A percentile compares a stretch with the other conserved stretches of the same genome.
Evolutionary conservation across 1,284 basidiomycete genomes (phyloP).

Genomic region (Pseudozyma hubeiensis): DNA sequence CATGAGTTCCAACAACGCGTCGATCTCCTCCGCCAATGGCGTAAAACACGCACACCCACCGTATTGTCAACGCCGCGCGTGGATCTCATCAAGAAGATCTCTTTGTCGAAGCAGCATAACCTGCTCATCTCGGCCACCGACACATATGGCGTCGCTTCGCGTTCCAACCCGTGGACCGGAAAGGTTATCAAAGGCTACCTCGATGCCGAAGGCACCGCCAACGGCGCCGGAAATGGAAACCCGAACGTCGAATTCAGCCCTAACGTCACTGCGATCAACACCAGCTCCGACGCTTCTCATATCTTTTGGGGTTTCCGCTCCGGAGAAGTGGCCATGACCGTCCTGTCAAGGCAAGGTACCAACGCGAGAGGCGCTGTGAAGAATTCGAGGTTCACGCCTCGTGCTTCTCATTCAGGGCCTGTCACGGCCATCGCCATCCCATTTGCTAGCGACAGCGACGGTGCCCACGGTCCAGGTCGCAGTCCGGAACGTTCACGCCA

Average conservation of each 20-base stretch:
- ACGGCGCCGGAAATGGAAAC: conserved; percentile 78
- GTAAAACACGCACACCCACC: conserved; percentile 75
- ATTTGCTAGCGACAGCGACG: conserved; percentile 53
- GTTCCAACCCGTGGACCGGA: conserved; percentile 79
- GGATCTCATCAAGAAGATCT: conserved; percentile 58
- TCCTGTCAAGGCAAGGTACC: conserved; percentile 63
- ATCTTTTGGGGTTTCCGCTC: conserved; percentile 81
- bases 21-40: conserved; percentile 75
- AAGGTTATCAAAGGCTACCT: conserved; percentile 78
- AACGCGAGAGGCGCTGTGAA: conserved; percentile 60
- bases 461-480: conserved; percentile 57
- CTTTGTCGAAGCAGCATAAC: conserved; percentile 72
- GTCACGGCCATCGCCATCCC: conserved; percentile 59
- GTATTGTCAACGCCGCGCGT: conserved; percentile 69
- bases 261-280: conserved; percentile 73
- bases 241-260: conserved; percentile 82
- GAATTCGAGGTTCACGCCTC: conserved; percentile 49
- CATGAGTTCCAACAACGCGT: conserved; percentile 58
- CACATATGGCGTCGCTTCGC: conserved; percentile 79
- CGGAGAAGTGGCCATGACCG: conserved; percentile 78
- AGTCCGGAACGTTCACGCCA: conserved; percentile 56
- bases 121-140: conserved; percentile 77
- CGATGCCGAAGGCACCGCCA: conserved; percentile 75
- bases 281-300: conserved; percentile 77
- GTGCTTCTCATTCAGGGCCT: conserved; percentile 48